These are phyloP conservation scores for Hypseocharis bilobata DNA, from an alignment of 441 rosid genomes.

Conservation along the genomic window DNA sequence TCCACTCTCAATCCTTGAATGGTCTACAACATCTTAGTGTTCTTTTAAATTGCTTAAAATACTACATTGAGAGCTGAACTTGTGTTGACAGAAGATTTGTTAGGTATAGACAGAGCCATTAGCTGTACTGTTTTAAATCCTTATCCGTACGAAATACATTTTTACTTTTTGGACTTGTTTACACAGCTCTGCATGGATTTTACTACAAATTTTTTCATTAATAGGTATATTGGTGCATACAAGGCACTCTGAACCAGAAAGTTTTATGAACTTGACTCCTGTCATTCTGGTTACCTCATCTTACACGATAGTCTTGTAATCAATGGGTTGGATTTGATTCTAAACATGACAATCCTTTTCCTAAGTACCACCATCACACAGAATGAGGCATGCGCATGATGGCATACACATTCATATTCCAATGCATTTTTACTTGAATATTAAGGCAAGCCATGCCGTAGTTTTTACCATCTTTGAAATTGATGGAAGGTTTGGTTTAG, in stretches of 20 bases:
- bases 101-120: not conserved
- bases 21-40: not conserved
- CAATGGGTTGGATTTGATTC: too few species aligned
- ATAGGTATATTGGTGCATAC: not conserved
- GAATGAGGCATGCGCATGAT: not conserved
- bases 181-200: too few species aligned
- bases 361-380: not conserved
- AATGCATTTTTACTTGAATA: not conserved
- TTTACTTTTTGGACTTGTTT: too few species aligned
- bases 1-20: not conserved
- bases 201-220: too few species aligned
- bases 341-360: not conserved
- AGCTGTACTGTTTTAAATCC: not conserved
- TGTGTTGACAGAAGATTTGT: not conserved
- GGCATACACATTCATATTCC: not conserved
- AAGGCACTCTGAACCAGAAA: conserved; percentile 2
- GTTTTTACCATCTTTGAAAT: not conserved
- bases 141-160: not conserved
- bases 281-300: not conserved
- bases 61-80: not conserved
- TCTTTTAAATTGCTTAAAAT: not conserved
- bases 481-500: not conserved
- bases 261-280: not conserved
- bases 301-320: not conserved
- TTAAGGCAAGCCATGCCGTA: not conserved